phyloP scores from a whole-genome alignment of 208 protist species.

The Trichomonas tenax region DNA sequence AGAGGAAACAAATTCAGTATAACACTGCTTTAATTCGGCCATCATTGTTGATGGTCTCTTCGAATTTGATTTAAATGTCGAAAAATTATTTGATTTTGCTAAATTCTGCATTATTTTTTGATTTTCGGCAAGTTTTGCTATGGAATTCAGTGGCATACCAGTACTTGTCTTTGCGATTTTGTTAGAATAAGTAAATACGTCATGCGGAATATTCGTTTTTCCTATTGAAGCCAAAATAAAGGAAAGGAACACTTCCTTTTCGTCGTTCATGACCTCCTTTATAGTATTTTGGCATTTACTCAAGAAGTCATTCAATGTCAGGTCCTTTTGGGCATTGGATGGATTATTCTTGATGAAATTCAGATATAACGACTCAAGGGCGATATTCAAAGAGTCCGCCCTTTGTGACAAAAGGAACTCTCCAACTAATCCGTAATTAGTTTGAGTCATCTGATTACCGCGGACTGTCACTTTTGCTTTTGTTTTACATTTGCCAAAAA shows the following conservation, averaged over 20 bases:
- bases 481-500: too few species aligned
- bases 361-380: neutral
- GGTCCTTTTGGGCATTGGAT: neutral
- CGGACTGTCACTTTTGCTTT: too few species aligned
- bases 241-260: neutral
- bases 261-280: neutral
- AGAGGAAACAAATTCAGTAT: neutral
- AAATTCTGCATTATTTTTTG: neutral
- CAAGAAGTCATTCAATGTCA: neutral
- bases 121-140: neutral
- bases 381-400: neutral
- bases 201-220: neutral
- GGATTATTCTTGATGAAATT: neutral
- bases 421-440: neutral
- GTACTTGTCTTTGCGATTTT: neutral
- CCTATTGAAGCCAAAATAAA: neutral
- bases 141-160: neutral
- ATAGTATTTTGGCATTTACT: neutral
- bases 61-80: neutral
- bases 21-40: neutral
- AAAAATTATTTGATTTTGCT: neutral
- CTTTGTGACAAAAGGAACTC: neutral
- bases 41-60: neutral
- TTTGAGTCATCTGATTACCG: neutral
- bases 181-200: neutral